phyloP scores from a whole-genome alignment of 305 asterid species.

The Fraxinus baroniana region DNA sequence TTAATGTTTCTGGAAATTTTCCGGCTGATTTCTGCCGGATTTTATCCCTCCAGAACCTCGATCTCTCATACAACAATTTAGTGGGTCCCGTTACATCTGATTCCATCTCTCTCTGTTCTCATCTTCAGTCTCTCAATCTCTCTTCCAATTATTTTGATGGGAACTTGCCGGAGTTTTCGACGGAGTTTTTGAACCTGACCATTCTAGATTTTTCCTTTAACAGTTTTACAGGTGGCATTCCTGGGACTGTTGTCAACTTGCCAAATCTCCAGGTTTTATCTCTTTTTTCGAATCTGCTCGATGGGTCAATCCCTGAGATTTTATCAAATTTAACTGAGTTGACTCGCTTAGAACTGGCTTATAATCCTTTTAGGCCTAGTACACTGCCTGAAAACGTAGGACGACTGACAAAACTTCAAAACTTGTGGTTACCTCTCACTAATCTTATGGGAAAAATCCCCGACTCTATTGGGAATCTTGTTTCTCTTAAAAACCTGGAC shows the following conservation, averaged over 20 bases:
- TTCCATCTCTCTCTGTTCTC: conserved; percentile 64
- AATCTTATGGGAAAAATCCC: conserved; percentile 70
- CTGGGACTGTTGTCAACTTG: conserved; percentile 48
- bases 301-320: conserved; percentile 71
- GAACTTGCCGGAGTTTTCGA: conserved; percentile 49
- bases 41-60: conserved; percentile 50
- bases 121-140: conserved; percentile 44
- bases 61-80: conserved; percentile 48
- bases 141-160: conserved; percentile 63
- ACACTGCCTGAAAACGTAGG: conserved; percentile 62
- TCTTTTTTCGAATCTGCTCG: conserved; percentile 51
- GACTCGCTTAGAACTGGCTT: conserved; percentile 44
- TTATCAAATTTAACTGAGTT: conserved; percentile 61
- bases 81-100: conserved; percentile 44
- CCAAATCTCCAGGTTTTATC: conserved; percentile 45
- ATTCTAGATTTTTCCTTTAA: conserved; percentile 50
- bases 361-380: conserved; percentile 53
- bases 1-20: conserved; percentile 47
- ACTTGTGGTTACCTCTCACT: conserved; percentile 30
- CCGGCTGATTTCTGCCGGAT: conserved; percentile 87
- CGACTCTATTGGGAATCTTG: conserved; percentile 54
- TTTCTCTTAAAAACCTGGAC: conserved; percentile 49
- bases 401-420: conserved; percentile 53
- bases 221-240: conserved; percentile 72
- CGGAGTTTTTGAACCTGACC: conserved; percentile 50